Conservation (phyloP, 2,329 filamentous ascomycete genomes). For the Ceratocystis lukuohia region DNA sequence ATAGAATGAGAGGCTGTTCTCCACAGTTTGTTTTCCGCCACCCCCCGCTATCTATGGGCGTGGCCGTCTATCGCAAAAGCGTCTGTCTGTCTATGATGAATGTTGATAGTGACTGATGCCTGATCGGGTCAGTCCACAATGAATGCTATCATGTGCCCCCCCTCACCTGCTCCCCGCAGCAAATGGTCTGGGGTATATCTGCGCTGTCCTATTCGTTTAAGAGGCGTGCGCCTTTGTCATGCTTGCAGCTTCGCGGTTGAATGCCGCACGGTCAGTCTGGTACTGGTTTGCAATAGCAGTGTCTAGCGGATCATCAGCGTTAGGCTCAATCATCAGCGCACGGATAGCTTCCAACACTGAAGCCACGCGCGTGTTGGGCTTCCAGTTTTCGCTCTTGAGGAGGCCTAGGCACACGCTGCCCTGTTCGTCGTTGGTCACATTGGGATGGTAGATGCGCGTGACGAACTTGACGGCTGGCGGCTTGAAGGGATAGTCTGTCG, state of each 20-base stretch:
- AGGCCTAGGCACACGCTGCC: conserved; percentile 99
- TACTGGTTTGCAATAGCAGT: conserved; percentile 74
- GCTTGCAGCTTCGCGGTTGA: conserved; percentile 38
- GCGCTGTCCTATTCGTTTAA: not conserved
- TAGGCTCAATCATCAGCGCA: conserved; percentile 62
- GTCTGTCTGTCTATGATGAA: not conserved
- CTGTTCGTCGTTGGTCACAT: conserved; percentile 95
- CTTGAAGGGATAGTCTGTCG: conserved; percentile 99
- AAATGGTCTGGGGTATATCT: too few relatives aligned
- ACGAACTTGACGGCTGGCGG: conserved; percentile 99
- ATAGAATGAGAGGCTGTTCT: not conserved
- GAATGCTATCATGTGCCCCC: too few relatives aligned
- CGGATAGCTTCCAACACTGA: conserved; percentile 66
- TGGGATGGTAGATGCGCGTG: conserved; percentile 98
- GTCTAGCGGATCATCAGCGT: conserved; percentile 83
- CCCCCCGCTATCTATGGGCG: not conserved
- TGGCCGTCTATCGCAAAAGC: not conserved
- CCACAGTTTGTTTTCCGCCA: not conserved
- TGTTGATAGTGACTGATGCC: too few relatives aligned
- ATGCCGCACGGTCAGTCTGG: conserved; percentile 51
- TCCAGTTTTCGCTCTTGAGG: conserved; percentile 81
- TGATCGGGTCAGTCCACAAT: too few relatives aligned
- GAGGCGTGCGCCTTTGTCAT: conserved; percentile 20
- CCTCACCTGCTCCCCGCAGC: too few relatives aligned
- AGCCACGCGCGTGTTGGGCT: conserved; percentile 65